Evolutionary conservation across 345 rosid genomes (phyloP).

Genomic region (Bruguiera sexangula): DNA sequence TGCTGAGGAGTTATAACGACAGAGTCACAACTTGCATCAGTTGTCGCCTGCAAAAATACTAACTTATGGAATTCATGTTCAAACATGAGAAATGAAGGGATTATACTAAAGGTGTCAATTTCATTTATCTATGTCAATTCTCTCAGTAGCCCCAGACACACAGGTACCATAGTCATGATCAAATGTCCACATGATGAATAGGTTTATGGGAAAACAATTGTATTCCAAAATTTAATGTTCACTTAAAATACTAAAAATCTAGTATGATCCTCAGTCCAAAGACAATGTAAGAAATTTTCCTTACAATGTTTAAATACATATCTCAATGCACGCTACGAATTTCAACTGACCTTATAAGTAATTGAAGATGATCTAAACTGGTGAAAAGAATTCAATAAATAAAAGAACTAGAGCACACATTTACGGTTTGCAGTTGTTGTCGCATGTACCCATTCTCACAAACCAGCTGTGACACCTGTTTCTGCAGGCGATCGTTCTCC

Average conservation of each 20-base stretch:
- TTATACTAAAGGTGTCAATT: neutral
- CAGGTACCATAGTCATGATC: neutral
- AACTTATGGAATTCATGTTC: constrained; percentile 9
- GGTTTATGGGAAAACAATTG: no score
- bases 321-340: no score
- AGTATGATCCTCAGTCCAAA: no score
- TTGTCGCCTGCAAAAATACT: constrained; percentile 49
- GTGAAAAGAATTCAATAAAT: neutral
- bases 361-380: neutral
- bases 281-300: no score
- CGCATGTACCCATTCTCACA: constrained; percentile 86
- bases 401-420: constrained; percentile 17
- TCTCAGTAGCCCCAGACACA: neutral
- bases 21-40: constrained; percentile 95
- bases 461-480: constrained; percentile 96
- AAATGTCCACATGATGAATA: neutral
- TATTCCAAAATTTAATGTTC: no score
- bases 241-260: no score
- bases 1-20: constrained; percentile 94
- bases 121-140: neutral
- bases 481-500: constrained; percentile 96
- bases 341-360: neutral
- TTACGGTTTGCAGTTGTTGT: constrained; percentile 81
- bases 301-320: no score
- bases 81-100: constrained; percentile 7